Conservation (phyloP, 2,329 filamentous ascomycete species). For the Coleophoma eucalyptorum region DNA sequence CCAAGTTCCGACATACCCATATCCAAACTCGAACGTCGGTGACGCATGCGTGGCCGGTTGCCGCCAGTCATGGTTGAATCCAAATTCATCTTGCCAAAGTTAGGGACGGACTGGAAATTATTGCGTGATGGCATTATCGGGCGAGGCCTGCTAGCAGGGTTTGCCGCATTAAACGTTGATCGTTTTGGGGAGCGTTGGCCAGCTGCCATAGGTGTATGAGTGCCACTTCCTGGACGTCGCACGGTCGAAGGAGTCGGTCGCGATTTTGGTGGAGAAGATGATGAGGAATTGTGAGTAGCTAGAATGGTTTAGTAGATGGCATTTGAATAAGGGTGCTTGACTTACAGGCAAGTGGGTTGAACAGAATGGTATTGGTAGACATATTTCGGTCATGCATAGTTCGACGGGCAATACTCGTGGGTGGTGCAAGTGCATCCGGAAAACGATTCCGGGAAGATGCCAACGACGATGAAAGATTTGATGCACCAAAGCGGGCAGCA, state of each 20-base stretch:
- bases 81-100: constrained; percentile 29
- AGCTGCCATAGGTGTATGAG: constrained; percentile 15
- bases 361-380: constrained; percentile 81
- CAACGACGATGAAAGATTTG: constrained; percentile 7
- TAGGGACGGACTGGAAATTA: constrained; percentile 51
- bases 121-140: constrained; percentile 50
- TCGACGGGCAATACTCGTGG: constrained; percentile 13
- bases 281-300: constrained; percentile 33
- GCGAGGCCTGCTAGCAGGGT: constrained; percentile 41
- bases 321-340: neutral
- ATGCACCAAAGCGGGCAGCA: constrained; percentile 32
- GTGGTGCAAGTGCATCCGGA: neutral
- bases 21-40: constrained; percentile 59
- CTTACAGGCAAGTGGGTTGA: constrained; percentile 59
- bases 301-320: neutral
- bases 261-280: constrained; percentile 31
- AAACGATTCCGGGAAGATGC: constrained; percentile 4
- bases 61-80: constrained; percentile 15
- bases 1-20: constrained; percentile 67
- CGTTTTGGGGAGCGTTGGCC: constrained; percentile 18
- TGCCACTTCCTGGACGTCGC: constrained; percentile 20
- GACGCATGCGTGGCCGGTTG: constrained; percentile 26
- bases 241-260: constrained; percentile 28
- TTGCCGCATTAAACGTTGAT: constrained; percentile 31
- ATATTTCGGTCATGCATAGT: constrained; percentile 63